These are phyloP conservation scores for Hymenoscyphus repandus DNA, from an alignment of 2,329 filamentous ascomycete genomes.

Conservation along the genomic window DNA sequence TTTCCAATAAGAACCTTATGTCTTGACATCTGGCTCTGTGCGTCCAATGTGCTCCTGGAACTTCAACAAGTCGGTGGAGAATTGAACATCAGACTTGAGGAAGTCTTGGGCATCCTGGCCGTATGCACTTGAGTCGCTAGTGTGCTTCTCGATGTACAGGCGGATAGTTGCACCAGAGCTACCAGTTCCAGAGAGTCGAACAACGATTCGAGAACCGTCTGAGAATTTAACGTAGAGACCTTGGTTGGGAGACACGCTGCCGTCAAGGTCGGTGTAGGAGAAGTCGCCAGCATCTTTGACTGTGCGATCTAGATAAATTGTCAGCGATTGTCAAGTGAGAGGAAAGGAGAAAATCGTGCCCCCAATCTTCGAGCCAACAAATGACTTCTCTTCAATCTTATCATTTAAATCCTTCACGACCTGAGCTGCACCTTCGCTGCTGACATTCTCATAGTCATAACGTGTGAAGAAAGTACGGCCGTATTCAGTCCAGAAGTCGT, in stretches of 20 bases:
- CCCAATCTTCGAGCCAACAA: slow-evolving; percentile 76
- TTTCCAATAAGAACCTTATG: slow-evolving; percentile 45
- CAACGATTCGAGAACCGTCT: slow-evolving; percentile 90
- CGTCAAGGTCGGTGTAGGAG: slow-evolving; percentile 97
- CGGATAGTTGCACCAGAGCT: slow-evolving; percentile 94
- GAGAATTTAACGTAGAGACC: slow-evolving; percentile 93
- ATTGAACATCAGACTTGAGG: slow-evolving; percentile 80
- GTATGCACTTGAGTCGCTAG: slow-evolving; percentile 72
- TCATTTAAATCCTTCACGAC: slow-evolving; percentile 76
- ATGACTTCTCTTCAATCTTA: slow-evolving; percentile 67
- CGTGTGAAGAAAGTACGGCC: slow-evolving; percentile 98
- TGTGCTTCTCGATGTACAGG: slow-evolving; percentile 95
- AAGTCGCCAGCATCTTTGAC: slow-evolving; percentile 92
- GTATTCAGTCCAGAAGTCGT: slow-evolving; percentile 94
- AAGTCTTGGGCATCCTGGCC: slow-evolving; percentile 85
- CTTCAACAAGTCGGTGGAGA: slow-evolving; percentile 80
- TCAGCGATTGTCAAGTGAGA: slow-evolving; percentile 5
- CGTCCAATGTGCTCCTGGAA: slow-evolving; percentile 91
- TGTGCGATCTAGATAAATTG: slow-evolving; percentile 53
- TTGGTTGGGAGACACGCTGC: slow-evolving; percentile 91
- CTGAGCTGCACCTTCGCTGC: slow-evolving; percentile 85
- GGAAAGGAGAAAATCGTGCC: slow-evolving; percentile 41
- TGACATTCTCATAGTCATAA: slow-evolving; percentile 96
- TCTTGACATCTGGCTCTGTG: slow-evolving; percentile 94
- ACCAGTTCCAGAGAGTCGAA: slow-evolving; percentile 90